Percentiles rank a stretch among this genome's conserved stretches.
Evolutionary conservation across 768 basidiomycete genomes (phyloP).

Genomic region (Calocybe indica): DNA sequence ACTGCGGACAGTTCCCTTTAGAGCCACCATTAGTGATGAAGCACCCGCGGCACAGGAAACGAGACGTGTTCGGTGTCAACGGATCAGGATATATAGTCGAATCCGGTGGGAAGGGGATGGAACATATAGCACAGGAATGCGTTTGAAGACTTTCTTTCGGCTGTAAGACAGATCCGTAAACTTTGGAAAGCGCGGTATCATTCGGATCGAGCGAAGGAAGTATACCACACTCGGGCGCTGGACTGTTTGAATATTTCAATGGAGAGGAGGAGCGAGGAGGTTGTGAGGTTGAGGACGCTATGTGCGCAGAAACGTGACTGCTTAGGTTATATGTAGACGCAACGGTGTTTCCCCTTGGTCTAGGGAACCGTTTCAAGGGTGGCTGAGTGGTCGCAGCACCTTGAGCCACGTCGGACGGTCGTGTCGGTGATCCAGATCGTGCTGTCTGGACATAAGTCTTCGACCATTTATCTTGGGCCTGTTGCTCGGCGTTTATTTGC

Average conservation of each 20-base stretch:
- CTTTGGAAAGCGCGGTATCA: constrained; percentile 66
- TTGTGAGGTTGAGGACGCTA: constrained; percentile 42
- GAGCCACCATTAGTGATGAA: constrained; percentile 71
- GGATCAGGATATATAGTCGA: constrained; percentile 85
- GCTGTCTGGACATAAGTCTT: constrained; percentile 66
- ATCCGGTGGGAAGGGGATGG: constrained; percentile 65
- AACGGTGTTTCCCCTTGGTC: constrained; percentile 28
- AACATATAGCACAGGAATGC: constrained; percentile 65
- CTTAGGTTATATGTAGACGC: constrained; percentile 29
- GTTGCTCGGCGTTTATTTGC: constrained; percentile 32
- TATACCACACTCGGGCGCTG: constrained; percentile 54
- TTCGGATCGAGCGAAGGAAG: constrained; percentile 47
- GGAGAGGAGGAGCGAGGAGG: constrained; percentile 47
- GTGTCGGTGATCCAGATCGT: constrained; percentile 34
- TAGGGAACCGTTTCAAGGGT: constrained; percentile 44
- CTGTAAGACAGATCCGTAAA: constrained; percentile 80
- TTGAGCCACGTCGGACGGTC: constrained; percentile 18
- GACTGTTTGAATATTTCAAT: constrained; percentile 44
- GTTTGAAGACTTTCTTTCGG: constrained; percentile 67
- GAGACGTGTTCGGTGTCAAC: constrained; percentile 27
- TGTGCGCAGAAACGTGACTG: constrained; percentile 51
- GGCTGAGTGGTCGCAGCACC: constrained; percentile 15
- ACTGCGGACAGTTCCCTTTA: constrained; percentile 65
- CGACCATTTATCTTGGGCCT: constrained; percentile 66
- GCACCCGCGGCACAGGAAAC: constrained; percentile 72